Evolutionary conservation across 1,284 basidiomycete genomes (phyloP), one percentile per base, ranked within the genome.

Genomic region (Leccinum solheimii): DNA sequence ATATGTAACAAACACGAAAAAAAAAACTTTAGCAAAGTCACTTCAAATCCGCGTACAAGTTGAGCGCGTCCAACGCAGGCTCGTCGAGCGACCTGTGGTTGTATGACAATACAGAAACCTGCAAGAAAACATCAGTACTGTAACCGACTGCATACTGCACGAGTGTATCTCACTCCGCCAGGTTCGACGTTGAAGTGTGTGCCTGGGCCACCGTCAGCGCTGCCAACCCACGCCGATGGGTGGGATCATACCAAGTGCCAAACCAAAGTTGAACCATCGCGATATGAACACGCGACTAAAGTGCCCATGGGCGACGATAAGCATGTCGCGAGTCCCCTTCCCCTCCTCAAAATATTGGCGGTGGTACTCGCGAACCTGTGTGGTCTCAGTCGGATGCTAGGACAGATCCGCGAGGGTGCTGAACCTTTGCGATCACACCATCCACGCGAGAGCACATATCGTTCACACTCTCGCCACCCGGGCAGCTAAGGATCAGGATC

Each of bases 211-310:
- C 34, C 27, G 50, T 65, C 54, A 68, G 64, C 45, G 7, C 36
- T 27, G 23, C 48, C 30, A 43, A 26, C 36, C 32, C 26, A 27
- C 11, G 26, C 34, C 32, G 5, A 55, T 21, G 27, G 16, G 45
- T 6, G 13, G 5, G 11, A 56, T 68, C 76, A 59, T 74, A 87
- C 92, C 91, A 56, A 89, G 78, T 49, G 75, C 75, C 32, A 94
- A 78, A 5, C 85, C 84, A 70, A 91, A 86, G 27, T 83, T 75
- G 66, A 91, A 85, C 92, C 92, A 94, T 38, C 92, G 87, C 19
- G 91, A 77, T 63, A 97, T 90, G 66, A 97, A 83, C 61, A 88
- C 86, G 60, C 95, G 86, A 61, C 86, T 92, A 75, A 96, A 95
- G 75, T 96, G 94, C 1, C 90, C 91, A 75, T 91, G 91, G 8